phyloP scores from a whole-genome alignment of 805 yeast genomes.

The Lipomyces sp. region DNA sequence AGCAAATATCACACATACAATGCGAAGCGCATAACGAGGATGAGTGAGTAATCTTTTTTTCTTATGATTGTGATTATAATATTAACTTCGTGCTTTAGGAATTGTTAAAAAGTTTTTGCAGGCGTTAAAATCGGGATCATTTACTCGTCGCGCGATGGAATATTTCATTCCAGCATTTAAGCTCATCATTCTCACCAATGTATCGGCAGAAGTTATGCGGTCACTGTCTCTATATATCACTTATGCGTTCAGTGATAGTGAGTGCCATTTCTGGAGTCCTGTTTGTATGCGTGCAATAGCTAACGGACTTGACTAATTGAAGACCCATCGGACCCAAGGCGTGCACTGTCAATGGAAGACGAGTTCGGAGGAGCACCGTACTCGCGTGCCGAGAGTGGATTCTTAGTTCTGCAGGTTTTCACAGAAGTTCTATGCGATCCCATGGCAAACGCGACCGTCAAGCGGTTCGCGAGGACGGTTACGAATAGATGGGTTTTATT shows the following conservation, averaged over 20 bases:
- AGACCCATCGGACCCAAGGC: slow-evolving; percentile 3
- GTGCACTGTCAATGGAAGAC: slow-evolving; percentile 23
- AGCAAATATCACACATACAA: slow-evolving; percentile 55
- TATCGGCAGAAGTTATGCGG: slow-evolving; percentile 54
- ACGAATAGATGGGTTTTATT: slow-evolving; percentile 65
- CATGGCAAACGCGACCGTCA: slow-evolving; percentile 35
- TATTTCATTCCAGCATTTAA: slow-evolving; percentile 43
- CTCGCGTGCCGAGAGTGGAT: slow-evolving; percentile 34
- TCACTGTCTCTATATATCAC: slow-evolving; percentile 51
- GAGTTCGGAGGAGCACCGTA: slow-evolving; percentile 2
- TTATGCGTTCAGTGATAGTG: slow-evolving; percentile 43
- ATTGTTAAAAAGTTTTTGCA: slow-evolving; percentile 48
- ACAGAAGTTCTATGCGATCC: slow-evolving; percentile 45
- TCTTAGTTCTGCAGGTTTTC: slow-evolving; percentile 38
- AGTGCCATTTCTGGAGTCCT: background rate
- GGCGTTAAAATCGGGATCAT: slow-evolving; percentile 45
- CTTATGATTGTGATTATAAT: slow-evolving; percentile 32
- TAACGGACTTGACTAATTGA: background rate
- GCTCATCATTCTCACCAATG: slow-evolving; percentile 46
- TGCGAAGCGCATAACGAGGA: slow-evolving; percentile 48
- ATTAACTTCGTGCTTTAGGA: slow-evolving; percentile 13
- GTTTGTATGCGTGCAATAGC: background rate
- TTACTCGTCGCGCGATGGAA: slow-evolving; percentile 41
- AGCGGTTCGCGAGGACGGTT: slow-evolving; percentile 52
- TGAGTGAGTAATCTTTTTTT: slow-evolving; percentile 44